Evolutionary conservation across 108 stramenopile species (phyloP).

Genomic region (Skeletonema marinoi): DNA sequence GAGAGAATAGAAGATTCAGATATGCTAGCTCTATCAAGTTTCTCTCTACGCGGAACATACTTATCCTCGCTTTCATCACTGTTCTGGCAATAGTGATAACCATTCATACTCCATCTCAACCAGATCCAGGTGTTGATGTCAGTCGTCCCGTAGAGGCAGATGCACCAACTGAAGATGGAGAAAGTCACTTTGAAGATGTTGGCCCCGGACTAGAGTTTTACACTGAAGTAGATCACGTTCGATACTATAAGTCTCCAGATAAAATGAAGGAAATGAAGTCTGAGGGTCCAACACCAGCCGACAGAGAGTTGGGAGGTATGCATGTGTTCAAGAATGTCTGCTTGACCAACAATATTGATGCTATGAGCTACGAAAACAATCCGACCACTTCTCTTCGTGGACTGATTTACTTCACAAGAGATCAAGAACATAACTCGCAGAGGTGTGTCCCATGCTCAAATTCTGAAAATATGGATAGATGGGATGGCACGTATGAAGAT

Average conservation of each 20-base stretch:
- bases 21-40: background rate
- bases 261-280: constrained; percentile 34
- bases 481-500: constrained; percentile 9
- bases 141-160: background rate
- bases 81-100: background rate
- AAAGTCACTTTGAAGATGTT: constrained; percentile 35
- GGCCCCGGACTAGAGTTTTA: constrained; percentile 17
- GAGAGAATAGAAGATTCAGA: background rate
- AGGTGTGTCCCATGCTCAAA: constrained; percentile 40
- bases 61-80: background rate
- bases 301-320: constrained; percentile 25
- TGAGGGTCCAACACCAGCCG: constrained; percentile 26
- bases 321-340: constrained; percentile 41
- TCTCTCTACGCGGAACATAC: background rate
- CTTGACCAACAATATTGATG: constrained; percentile 39
- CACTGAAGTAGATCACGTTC: constrained; percentile 34
- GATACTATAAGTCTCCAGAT: constrained; percentile 26
- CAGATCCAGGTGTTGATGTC: background rate
- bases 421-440: constrained; percentile 15
- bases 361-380: constrained; percentile 3
- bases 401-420: constrained; percentile 38
- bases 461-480: constrained; percentile 7
- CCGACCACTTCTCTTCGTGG: constrained; percentile 23
- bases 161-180: constrained; percentile 12
- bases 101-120: background rate